These are phyloP conservation scores for Fusarium aywerte DNA, from an alignment of 2,329 filamentous ascomycete species.

Conservation along the genomic window DNA sequence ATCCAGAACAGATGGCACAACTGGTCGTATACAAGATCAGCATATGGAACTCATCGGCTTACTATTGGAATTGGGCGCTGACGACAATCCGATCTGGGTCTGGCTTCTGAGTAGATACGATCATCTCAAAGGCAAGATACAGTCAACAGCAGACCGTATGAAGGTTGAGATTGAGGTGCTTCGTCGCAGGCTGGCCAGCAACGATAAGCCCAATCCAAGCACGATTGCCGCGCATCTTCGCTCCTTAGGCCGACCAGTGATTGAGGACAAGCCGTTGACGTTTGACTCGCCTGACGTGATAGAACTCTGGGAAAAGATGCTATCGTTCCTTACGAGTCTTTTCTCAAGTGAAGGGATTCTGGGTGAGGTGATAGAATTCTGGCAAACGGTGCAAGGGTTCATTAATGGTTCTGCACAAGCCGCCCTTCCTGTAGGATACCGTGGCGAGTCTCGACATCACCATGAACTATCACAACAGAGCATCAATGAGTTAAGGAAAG, in stretches of 20 bases:
- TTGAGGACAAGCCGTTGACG: constrained; percentile 68
- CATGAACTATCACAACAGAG: constrained; percentile 81
- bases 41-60: constrained; percentile 92
- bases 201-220: constrained; percentile 75
- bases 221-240: constrained; percentile 80
- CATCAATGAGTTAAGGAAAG: constrained; percentile 77
- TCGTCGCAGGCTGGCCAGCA: constrained; percentile 79
- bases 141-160: constrained; percentile 81
- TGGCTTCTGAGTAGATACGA: constrained; percentile 94
- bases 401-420: constrained; percentile 86
- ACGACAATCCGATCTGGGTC: constrained; percentile 96
- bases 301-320: constrained; percentile 92
- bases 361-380: constrained; percentile 91
- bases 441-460: constrained; percentile 82
- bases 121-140: constrained; percentile 87
- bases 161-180: constrained; percentile 93
- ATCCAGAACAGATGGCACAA: constrained; percentile 59
- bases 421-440: constrained; percentile 80
- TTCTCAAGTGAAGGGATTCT: constrained; percentile 83
- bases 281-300: constrained; percentile 85
- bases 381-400: constrained; percentile 91
- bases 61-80: constrained; percentile 90
- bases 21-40: constrained; percentile 74
- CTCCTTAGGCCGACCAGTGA: constrained; percentile 73
- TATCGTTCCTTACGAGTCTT: constrained; percentile 77